These are phyloP conservation scores for Bjerkandera adusta DNA, from an alignment of 1,284 basidiomycete genomes.

Conservation along the genomic window DNA sequence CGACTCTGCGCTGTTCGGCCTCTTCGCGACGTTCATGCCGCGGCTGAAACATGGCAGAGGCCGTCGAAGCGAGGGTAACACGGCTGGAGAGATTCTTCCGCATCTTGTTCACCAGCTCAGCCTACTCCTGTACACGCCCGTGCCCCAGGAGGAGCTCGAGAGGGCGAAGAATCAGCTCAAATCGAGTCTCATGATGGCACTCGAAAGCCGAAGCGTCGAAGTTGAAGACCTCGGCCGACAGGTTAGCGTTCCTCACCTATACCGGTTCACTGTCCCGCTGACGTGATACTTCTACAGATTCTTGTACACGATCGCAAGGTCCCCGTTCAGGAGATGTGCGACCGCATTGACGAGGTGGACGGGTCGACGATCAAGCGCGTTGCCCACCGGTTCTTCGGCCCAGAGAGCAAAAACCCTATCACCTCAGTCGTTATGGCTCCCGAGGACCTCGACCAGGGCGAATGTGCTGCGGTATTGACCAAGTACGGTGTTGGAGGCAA, in stretches of 20 bases:
- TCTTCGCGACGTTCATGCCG: slow-evolving; percentile 81
- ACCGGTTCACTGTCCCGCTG: background rate
- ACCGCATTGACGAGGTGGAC: slow-evolving; percentile 83
- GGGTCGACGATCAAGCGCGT: slow-evolving; percentile 71
- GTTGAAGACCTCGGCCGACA: slow-evolving; percentile 88
- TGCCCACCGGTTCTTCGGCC: slow-evolving; percentile 71
- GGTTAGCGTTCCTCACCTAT: slow-evolving; percentile 38
- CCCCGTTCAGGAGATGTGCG: slow-evolving; percentile 89
- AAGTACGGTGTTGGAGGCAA: slow-evolving; percentile 63
- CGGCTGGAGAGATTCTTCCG: slow-evolving; percentile 72
- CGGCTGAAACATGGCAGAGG: background rate
- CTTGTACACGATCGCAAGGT: slow-evolving; percentile 91
- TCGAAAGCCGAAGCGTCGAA: slow-evolving; percentile 89
- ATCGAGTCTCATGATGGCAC: slow-evolving; percentile 91
- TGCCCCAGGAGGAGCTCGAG: slow-evolving; percentile 70
- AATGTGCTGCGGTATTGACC: slow-evolving; percentile 55
- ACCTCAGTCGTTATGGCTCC: slow-evolving; percentile 75
- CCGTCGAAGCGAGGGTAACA: slow-evolving; percentile 47
- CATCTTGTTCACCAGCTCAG: slow-evolving; percentile 87
- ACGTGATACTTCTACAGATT: slow-evolving; percentile 56
- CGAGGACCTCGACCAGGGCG: slow-evolving; percentile 52
- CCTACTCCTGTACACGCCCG: slow-evolving; percentile 63
- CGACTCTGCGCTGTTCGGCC: slow-evolving; percentile 92
- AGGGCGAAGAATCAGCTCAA: slow-evolving; percentile 97
- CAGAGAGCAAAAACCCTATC: slow-evolving; percentile 56